Percentiles rank a stretch among this genome's conserved stretches.
Conservation (phyloP, 1,284 basidiomycete genomes). For the Microbotryomycetes sp. region DNA sequence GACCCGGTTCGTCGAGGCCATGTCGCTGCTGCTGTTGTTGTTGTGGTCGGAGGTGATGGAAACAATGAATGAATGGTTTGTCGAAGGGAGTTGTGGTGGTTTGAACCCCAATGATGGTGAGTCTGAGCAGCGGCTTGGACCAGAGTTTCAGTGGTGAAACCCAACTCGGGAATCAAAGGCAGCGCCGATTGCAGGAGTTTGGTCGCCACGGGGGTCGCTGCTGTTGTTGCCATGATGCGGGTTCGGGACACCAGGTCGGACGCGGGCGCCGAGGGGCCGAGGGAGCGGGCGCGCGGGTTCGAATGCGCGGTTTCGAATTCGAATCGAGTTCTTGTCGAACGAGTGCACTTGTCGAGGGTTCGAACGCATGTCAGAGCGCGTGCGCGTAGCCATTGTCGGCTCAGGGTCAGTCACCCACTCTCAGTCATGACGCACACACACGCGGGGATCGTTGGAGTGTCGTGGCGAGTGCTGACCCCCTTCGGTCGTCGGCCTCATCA, state of each 20-base stretch:
- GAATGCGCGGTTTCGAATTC: not conserved
- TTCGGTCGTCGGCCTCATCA: no score
- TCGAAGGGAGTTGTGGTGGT: not conserved
- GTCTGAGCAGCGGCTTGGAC: not conserved
- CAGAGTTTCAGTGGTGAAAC: conserved; percentile 23
- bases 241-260: not conserved
- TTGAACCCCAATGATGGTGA: conserved; percentile 1
- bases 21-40: not conserved
- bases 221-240: not conserved
- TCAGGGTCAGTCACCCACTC: conserved; percentile 14
- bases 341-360: not conserved
- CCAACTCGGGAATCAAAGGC: conserved; percentile 18
- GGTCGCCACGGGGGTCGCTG: not conserved
- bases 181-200: conserved; percentile 19
- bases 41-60: conserved; percentile 18
- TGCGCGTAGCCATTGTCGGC: conserved; percentile 25
- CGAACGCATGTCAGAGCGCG: not conserved
- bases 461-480: no score
- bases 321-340: not conserved
- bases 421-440: not conserved
- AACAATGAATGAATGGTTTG: conserved; percentile 24
- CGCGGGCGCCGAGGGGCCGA: not conserved
- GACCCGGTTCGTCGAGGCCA: conserved; percentile 7
- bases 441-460: no score
- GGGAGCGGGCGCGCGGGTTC: no score